Evolutionary conservation across 75 land plant genomes (phyloP).

Genomic region (Gnetum montanum): DNA sequence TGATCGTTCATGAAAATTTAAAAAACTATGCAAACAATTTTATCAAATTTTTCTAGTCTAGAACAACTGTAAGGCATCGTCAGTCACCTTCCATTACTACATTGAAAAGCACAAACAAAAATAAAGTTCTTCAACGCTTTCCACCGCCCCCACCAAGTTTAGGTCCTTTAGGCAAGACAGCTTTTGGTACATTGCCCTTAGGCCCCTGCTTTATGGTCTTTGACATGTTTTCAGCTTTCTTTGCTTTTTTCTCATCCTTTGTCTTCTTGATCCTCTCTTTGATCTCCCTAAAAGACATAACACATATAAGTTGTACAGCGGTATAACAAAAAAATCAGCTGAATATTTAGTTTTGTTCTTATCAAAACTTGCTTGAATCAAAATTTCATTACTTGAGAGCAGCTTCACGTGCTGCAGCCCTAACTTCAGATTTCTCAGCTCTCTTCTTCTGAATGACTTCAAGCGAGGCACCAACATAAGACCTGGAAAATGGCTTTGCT

Average conservation of each 20-base stretch:
- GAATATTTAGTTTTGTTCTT: too few species aligned
- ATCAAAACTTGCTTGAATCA: too few species aligned
- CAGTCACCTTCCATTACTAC: too few species aligned
- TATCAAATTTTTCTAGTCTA: too few species aligned
- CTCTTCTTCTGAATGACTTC: constrained; percentile 87
- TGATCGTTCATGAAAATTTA: too few species aligned
- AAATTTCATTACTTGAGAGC: constrained; percentile 72
- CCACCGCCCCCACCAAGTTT: constrained; percentile 71
- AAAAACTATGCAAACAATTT: too few species aligned
- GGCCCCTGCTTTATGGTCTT: constrained; percentile 29
- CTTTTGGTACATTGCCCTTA: constrained; percentile 38
- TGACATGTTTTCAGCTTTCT: constrained; percentile 60
- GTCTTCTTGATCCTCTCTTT: constrained; percentile 84
- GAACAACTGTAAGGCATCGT: too few species aligned
- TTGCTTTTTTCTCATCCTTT: constrained; percentile 78
- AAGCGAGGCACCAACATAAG: constrained; percentile 81
- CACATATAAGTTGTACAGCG: too few species aligned
- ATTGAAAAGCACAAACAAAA: too few species aligned
- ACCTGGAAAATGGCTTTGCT: constrained; percentile 71
- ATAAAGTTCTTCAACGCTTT: constrained; percentile 39
- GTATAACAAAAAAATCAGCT: too few species aligned
- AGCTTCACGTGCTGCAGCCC: constrained; percentile 88
- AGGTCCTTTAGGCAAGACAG: constrained; percentile 45
- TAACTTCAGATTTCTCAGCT: constrained; percentile 70
- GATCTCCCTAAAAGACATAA: too few species aligned